Evolutionary conservation across 2,329 filamentous ascomycete genomes (phyloP), one percentile per base, ranked within the genome.

Genomic region (Zelopaecilomyces penicillatus): DNA sequence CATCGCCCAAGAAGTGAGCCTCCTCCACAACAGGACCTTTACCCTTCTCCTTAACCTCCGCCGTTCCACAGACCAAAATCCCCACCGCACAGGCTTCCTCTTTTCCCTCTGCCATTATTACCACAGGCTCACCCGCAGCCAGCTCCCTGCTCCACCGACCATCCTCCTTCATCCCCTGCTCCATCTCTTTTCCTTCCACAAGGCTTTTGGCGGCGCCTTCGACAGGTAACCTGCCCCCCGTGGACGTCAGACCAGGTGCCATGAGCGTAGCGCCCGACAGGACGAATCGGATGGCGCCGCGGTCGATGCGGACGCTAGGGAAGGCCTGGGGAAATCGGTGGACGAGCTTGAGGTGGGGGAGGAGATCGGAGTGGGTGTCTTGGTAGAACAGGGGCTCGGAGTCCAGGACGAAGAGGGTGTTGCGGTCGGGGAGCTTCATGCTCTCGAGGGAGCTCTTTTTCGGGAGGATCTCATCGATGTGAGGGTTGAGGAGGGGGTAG

Each of bases 271-370:
- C 93, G 37, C 93, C 93, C 1, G 82, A 87, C 2, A 98, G 78
- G 28, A 98, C 91, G 68, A 98, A 98, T 49, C 93, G 87, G 60
- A 98, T 97, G 5, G 93, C 93, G 50, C 93, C 93, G 41, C 93
- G 81, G 66, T 98, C 93, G 64, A 97, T 95, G 47, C 90, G 84
- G 46, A 98, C 75, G 42, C 80, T 84, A 12, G 86, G 83, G 64
- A 98, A 91, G 47, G 81, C 85, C 54, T 80, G 71, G 7, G 93
- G 93, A 70, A 91, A 97, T 55, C 84, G 79, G 73, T 98, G 93
- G 33, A 98, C 81, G 57, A 97, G 81, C 39, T 78, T 78, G 9
- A 98, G 82, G 65, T 97, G 93, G 1, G 93, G 93, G 47, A 96
- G 77, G 45, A 95, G 76, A 3, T 82, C 78, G 56, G 83, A 79